Evolutionary conservation across 257 asterid species (phyloP).

Genomic region (Forsythia suspensa): DNA sequence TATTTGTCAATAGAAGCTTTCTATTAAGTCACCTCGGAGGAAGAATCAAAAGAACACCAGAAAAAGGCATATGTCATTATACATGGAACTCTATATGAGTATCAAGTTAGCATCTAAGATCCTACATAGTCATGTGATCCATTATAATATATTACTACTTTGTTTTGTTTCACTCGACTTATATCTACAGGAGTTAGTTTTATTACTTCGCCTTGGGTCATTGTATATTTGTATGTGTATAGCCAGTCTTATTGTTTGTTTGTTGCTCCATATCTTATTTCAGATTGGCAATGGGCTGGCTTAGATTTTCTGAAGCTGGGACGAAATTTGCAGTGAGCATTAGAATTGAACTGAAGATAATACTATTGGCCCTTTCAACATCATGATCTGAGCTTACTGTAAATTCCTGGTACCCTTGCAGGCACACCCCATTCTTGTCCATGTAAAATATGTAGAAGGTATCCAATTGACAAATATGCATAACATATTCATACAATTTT

Average conservation of each 20-base stretch:
- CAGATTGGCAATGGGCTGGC: slow-evolving; percentile 97
- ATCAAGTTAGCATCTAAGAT: not conserved
- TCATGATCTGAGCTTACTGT: slow-evolving; percentile 22
- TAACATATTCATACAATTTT: not conserved
- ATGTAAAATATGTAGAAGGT: slow-evolving; percentile 80
- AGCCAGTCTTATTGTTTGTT: slow-evolving; percentile 9
- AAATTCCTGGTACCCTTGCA: slow-evolving; percentile 31
- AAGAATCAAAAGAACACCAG: not conserved
- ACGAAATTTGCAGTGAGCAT: slow-evolving; percentile 74
- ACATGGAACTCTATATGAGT: not conserved
- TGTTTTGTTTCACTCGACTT: slow-evolving; percentile 10
- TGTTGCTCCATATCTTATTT: slow-evolving; percentile 4
- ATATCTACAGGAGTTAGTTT: slow-evolving; percentile 6
- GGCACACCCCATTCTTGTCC: slow-evolving; percentile 80
- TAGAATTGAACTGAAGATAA: slow-evolving; percentile 22
- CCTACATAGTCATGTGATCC: slow-evolving; percentile 5
- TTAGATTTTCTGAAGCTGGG: slow-evolving; percentile 72
- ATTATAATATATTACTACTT: not conserved
- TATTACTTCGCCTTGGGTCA: slow-evolving; percentile 5
- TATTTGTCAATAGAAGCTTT: not conserved
- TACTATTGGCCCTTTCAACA: slow-evolving; percentile 16
- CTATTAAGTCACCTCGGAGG: not conserved
- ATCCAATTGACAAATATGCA: slow-evolving; percentile 28
- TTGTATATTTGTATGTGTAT: not conserved
- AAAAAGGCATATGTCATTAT: not conserved